phyloP scores from a whole-genome alignment of 805 yeast genomes.

The Wickerhamomyces queroliae region DNA sequence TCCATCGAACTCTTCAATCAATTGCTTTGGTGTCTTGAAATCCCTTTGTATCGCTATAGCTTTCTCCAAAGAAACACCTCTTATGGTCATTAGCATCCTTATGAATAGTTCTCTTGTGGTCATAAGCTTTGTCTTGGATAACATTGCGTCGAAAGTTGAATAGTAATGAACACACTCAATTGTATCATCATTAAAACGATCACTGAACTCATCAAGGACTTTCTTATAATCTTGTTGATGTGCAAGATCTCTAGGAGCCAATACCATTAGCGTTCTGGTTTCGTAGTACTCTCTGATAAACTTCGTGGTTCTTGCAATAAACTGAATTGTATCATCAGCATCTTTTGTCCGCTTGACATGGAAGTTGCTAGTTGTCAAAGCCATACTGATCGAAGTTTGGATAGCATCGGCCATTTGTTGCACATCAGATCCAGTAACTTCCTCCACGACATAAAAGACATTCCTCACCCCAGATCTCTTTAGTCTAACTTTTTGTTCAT shows the following conservation, averaged over 20 bases:
- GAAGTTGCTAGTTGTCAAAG: slow-evolving; percentile 61
- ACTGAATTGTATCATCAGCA: slow-evolving; percentile 69
- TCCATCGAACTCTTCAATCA: slow-evolving; percentile 43
- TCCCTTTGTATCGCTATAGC: slow-evolving; percentile 70
- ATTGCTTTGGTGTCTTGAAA: slow-evolving; percentile 62
- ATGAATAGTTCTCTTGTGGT: slow-evolving; percentile 75
- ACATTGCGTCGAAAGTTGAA: slow-evolving; percentile 54
- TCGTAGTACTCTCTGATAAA: slow-evolving; percentile 35
- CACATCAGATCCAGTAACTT: slow-evolving; percentile 42
- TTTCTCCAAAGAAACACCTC: slow-evolving; percentile 81
- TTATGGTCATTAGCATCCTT: slow-evolving; percentile 68
- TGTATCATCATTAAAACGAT: slow-evolving; percentile 32
- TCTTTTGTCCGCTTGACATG: slow-evolving; percentile 62
- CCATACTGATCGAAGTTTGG: slow-evolving; percentile 69
- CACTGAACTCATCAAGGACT: slow-evolving; percentile 36
- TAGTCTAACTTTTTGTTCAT: slow-evolving; percentile 80
- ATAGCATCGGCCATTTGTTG: slow-evolving; percentile 55
- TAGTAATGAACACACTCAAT: slow-evolving; percentile 39
- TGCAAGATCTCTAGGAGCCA: slow-evolving; percentile 43
- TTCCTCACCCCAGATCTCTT: slow-evolving; percentile 61
- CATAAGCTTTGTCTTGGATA: slow-evolving; percentile 64
- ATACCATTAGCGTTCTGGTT: slow-evolving; percentile 36
- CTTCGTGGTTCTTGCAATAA: slow-evolving; percentile 44
- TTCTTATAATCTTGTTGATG: slow-evolving; percentile 45
- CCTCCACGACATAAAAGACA: slow-evolving; percentile 78